Evolutionary conservation across 768 basidiomycete genomes (phyloP), one percentile per base, ranked within the genome.

Genomic region (Lentinula sp.): DNA sequence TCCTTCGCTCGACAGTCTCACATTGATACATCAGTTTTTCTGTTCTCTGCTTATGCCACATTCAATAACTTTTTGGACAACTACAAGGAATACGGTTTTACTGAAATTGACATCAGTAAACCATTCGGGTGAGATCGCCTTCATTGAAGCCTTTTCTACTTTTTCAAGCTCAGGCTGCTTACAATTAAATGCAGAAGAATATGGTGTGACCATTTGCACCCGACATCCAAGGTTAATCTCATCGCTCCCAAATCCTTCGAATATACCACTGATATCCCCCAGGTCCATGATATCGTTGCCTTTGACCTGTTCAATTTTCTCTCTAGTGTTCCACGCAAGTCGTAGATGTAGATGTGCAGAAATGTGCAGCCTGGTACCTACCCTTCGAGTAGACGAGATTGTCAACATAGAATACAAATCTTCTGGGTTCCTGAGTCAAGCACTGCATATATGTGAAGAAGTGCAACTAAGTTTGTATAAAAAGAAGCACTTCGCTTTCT

Each of bases 141-240:
- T 46, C 45, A 16, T 9, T 16, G 16, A 11, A 46, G 21, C 45
- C 16, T 46, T 7, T 16, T 46, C 1, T n/a, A 3, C 7, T 21
- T n/a, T 28, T 28, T 28, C 28, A 28, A 28, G 28, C 28, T 28
- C 28, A 28, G 3, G 28, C 28, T 28, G 37, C 37, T 34, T 13
- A 32, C n/a, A 10, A 10, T 3, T 16, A 34, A 15, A 1, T 73
- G 70, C 2, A 80, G 82, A 7, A 65, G 63, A 2, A 74, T 84
- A 9, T 86, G 83, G 84, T 66, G 74, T 16, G 85, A 85, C 65
- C 68, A 73, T 18, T 62, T 86, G 45, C 84, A 86, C 66, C 83
- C 83, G 0, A 80, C 82, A 0, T 79, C 77, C 60, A 71, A 68
- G 61, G 50, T 51, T 18, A 7, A 28, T 34, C 50, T 51, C 31